Conservation (phyloP, 2,329 filamentous ascomycete genomes). For the Diaporthe helianthi region DNA sequence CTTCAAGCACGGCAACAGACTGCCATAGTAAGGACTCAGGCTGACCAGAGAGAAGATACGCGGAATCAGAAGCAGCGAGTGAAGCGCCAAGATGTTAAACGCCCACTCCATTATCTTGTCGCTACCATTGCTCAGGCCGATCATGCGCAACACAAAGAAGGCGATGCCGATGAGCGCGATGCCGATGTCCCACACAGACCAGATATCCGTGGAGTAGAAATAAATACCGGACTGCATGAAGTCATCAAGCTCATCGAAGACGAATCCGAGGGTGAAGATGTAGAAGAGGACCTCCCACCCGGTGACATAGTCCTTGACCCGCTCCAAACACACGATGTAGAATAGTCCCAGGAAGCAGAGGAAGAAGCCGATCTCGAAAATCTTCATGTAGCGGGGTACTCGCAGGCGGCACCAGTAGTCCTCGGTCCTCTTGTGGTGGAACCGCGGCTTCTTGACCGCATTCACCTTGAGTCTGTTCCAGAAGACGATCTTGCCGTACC, state of each 20-base stretch:
- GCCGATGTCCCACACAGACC: constrained; percentile 30
- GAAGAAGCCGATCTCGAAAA: constrained; percentile 76
- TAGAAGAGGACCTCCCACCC: constrained; percentile 26
- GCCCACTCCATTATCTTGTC: constrained; percentile 17
- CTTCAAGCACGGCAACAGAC: constrained; percentile 27
- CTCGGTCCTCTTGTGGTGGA: constrained; percentile 65
- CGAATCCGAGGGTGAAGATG: constrained; percentile 15
- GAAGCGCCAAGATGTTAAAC: constrained; percentile 28
- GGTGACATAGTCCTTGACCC: constrained; percentile 13
- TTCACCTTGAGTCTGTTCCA: constrained; percentile 72
- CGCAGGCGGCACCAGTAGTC: constrained; percentile 74
- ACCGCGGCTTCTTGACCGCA: constrained; percentile 69
- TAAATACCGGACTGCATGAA: constrained; percentile 27
- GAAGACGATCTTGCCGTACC: constrained; percentile 77
- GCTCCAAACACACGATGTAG: constrained; percentile 23
- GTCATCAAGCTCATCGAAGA: constrained; percentile 31
- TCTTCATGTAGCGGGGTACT: constrained; percentile 75
- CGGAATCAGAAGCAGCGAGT: constrained; percentile 26
- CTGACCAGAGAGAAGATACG: constrained; percentile 28
- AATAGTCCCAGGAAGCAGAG: constrained; percentile 55
- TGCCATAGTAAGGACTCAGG: constrained; percentile 27
- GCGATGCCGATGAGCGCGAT: constrained; percentile 46
- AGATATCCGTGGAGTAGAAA: constrained; percentile 31
- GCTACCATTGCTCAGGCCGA: constrained; percentile 20
- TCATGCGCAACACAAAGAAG: constrained; percentile 50